Evolutionary conservation across 2,329 filamentous ascomycete genomes (phyloP), one percentile per base, ranked within the genome.

Genomic region (Penicillium verrucosum): DNA sequence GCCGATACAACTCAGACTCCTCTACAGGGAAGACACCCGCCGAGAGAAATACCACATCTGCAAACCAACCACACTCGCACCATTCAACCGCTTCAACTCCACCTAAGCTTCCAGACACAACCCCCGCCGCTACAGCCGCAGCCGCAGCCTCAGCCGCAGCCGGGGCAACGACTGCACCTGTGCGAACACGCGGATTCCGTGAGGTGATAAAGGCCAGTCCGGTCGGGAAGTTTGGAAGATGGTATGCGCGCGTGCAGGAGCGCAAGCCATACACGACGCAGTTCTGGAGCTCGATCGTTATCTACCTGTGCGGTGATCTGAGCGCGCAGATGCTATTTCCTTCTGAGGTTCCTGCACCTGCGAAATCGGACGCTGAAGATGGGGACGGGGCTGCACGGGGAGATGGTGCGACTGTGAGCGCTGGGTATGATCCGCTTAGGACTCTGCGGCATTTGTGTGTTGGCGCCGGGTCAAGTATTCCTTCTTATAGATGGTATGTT

Each of bases 251-350:
- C 23, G 83, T 86, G 45, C 91, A 96, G 75, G 78, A 84, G 50
- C 81, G 82, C 48, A 80, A 87, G 48, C 92, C 93, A 0, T 89
- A 90, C 68, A 76, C 82, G n/a, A 95, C 90, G 10, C 92, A 97
- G 77, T 72, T 96, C 59, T 80, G 82, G 62, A 91, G 85, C 65
- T 86, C 89, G 41, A 74, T 96, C 44, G 80, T 90, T 38, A 90
- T 96, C 57, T 96, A 92, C 70, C 80, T 92, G 38, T 82, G 85
- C 48, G 90, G 89, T 9, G 92, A 96, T 73, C 63, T 94, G 53
- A 86, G 85, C 43, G 90, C 91, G 44, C 92, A 96, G 76, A 79
- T 81, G 56, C 85, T 95, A 61, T 78, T 79, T 60, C 71, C 77
- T 11, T 61, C 68, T 8, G 67, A 71, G 37, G 51, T 59, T 56